Conservation (phyloP, 176 grass and related monocot genomes). For the Typha latifolia region DNA sequence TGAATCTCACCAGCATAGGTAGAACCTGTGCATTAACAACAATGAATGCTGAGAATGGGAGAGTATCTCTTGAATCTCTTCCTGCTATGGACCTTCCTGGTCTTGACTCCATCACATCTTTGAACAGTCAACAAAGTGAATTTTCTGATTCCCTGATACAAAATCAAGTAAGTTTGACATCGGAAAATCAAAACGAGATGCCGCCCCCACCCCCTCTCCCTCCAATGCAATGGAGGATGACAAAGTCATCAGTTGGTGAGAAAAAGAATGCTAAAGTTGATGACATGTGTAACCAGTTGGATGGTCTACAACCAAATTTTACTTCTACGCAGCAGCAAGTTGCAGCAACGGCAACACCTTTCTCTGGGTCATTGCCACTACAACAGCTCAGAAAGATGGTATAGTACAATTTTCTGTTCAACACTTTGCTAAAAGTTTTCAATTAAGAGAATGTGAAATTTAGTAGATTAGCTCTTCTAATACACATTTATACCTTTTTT, state of each 20-base stretch:
- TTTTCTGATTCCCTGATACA: slow-evolving; percentile 17
- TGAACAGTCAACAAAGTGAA: slow-evolving; percentile 26
- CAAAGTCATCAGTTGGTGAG: slow-evolving; percentile 36
- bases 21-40: slow-evolving; percentile 25
- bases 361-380: slow-evolving; percentile 10
- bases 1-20: slow-evolving; percentile 41
- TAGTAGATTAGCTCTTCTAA: neutral
- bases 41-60: slow-evolving; percentile 26
- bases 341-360: slow-evolving; percentile 16
- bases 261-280: slow-evolving; percentile 20
- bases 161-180: slow-evolving; percentile 18
- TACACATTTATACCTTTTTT: slow-evolving; percentile 22
- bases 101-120: slow-evolving; percentile 39
- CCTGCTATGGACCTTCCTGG: slow-evolving; percentile 40
- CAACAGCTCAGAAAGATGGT: slow-evolving; percentile 30
- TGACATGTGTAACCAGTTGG: slow-evolving; percentile 14
- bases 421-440: slow-evolving; percentile 3
- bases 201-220: slow-evolving; percentile 83
- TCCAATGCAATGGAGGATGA: slow-evolving; percentile 86
- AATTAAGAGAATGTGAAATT: neutral
- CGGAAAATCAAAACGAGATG: slow-evolving; percentile 30
- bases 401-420: slow-evolving; percentile 15
- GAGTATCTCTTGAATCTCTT: slow-evolving; percentile 24
- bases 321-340: slow-evolving; percentile 21
- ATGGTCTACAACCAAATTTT: slow-evolving; percentile 23